Evolutionary conservation across 495 filamentous ascomycete genomes (phyloP), one percentile per base, ranked within the genome.

Genomic region (Lindgomyces ingoldianus): DNA sequence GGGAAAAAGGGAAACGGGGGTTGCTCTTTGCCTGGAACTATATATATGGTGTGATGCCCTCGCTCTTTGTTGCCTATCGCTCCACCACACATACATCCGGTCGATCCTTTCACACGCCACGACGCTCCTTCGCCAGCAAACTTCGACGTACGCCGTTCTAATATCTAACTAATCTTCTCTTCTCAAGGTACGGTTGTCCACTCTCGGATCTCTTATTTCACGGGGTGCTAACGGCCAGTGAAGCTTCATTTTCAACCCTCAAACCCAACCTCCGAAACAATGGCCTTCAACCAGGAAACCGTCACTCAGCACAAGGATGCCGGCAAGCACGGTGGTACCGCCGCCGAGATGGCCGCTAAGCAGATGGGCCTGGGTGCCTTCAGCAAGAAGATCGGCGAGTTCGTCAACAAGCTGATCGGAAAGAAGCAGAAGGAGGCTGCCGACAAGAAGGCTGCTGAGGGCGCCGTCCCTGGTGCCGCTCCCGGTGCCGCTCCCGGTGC

Each of bases 371-470:
- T 62, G 24, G 59, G 59, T 19, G 14, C 21, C 2, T 62, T 45
- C 59, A 33, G 21, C 33, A 62, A 62, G 59, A 55, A 62, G 48
- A 62, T 62, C 21, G 59, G 59, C 21, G 59, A 62, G 49, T 55
- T 62, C 26, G 59, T 62, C 21, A 54, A 46, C 45, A 62, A 62
- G 49, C 49, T 62, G 12, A 48, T 62, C 19, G 59, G 59, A 26
- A 62, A 62, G 59, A 62, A 55, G 59, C 59, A 62, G 49, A 62
- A 62, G 49, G 36, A 45, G 48, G 25, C 29, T 6, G 39, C 24
- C 30, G 48, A 47, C 14, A 24, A 62, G 48, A 46, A 54, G 47
- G 33, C 11, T 51, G 46, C 45, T 12, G 27, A 4, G 21, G 45
- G 27, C 29, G 44, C 42, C 21, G 45, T 45, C 25, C 2, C 24